Conservation (phyloP, 2,329 filamentous ascomycete species). For the Paecilomyces niveus region DNA sequence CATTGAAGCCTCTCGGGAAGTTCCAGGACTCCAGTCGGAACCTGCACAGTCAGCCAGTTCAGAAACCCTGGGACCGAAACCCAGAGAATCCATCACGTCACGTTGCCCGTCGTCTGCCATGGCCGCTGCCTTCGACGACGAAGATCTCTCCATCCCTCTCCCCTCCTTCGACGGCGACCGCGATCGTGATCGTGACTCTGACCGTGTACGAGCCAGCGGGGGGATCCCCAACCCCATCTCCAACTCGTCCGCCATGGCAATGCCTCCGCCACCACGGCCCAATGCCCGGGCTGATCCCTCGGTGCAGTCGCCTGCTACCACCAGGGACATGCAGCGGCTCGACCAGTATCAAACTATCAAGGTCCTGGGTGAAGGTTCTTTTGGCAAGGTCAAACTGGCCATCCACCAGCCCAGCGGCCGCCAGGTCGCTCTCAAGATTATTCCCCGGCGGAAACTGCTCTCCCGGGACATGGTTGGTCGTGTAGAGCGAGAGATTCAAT, state of each 20-base stretch:
- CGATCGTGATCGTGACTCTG: constrained; percentile 11
- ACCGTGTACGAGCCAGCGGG: constrained; percentile 15
- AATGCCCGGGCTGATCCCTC: constrained; percentile 21
- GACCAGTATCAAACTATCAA: constrained; percentile 86
- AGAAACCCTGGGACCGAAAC: constrained; percentile 3
- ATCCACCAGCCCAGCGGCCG: constrained; percentile 87
- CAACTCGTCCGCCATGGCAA: constrained; percentile 29
- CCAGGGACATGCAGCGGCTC: constrained; percentile 68
- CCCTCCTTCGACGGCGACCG: constrained; percentile 23
- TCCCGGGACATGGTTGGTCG: constrained; percentile 96
- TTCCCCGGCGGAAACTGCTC: constrained; percentile 89
- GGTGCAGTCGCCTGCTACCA: constrained; percentile 40
- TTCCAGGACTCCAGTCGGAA: background rate
- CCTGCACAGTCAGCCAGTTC: constrained; percentile 15
- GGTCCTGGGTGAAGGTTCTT: constrained; percentile 92
- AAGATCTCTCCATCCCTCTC: constrained; percentile 74
- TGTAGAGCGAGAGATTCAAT: constrained; percentile 97
- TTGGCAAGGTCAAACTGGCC: constrained; percentile 97
- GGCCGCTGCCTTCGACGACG: constrained; percentile 59
- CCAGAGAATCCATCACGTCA: constrained; percentile 30
- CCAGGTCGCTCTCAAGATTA: constrained; percentile 96
- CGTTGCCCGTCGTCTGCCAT: constrained; percentile 23
- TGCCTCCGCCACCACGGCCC: constrained; percentile 29
- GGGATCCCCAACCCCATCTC: constrained; percentile 13
- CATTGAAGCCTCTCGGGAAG: background rate